Percentiles rank a stretch among this genome's conserved stretches.
Evolutionary conservation across 23 red algal species (phyloP).

Genomic region (Porphyridium purpureum): DNA sequence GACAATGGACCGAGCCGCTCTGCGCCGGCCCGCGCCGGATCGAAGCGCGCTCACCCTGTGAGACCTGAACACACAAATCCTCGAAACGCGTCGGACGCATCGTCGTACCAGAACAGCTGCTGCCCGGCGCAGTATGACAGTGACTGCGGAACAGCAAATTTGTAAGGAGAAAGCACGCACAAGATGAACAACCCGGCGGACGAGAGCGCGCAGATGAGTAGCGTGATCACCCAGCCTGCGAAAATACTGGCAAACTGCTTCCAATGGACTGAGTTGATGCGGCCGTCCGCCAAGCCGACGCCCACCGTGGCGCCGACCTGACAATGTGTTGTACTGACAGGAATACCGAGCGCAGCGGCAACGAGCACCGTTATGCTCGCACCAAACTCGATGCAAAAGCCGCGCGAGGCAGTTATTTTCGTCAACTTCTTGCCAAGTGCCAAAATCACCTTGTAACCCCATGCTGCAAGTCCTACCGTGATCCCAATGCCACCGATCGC

Average conservation of each 20-base stretch:
- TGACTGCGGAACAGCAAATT: slow-evolving; percentile 5
- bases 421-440: slow-evolving; percentile 94
- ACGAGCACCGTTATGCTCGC: slow-evolving; percentile 86
- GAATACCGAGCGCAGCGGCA: slow-evolving; percentile 66
- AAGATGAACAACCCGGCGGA: slow-evolving; percentile 30
- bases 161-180: slow-evolving; percentile 18
- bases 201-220: slow-evolving; percentile 24
- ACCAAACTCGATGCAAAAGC: slow-evolving; percentile 86
- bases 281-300: slow-evolving; percentile 52
- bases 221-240: slow-evolving; percentile 60
- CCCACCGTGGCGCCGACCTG: slow-evolving; percentile 71
- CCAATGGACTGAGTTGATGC: slow-evolving; percentile 61
- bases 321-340: slow-evolving; percentile 93
- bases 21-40: no score
- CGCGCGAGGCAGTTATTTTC: slow-evolving; percentile 77
- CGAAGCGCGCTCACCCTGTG: no score
- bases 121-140: slow-evolving; percentile 45
- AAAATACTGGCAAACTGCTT: slow-evolving; percentile 63
- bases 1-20: no score
- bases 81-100: no score
- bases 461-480: slow-evolving; percentile 62
- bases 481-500: slow-evolving; percentile 78
- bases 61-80: no score
- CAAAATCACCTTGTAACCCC: slow-evolving; percentile 79
- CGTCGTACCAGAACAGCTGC: slow-evolving; percentile 33